A percentile compares a stretch with the other conserved stretches of the same genome.
Conservation (phyloP, 2,329 filamentous ascomycete species). For the Fusarium sp. region DNA sequence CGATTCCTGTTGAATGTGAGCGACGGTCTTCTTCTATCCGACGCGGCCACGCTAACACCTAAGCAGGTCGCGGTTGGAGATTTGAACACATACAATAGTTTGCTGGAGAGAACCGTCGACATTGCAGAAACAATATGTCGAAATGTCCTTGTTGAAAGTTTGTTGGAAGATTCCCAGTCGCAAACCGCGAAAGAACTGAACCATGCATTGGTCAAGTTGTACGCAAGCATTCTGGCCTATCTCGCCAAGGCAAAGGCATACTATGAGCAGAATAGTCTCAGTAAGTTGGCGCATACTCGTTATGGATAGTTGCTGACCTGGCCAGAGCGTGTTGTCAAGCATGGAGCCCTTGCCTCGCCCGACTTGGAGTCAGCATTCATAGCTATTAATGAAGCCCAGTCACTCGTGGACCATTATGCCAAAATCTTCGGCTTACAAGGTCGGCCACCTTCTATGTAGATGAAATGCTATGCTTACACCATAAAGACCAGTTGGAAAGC, state of each 20-base stretch:
- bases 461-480: not conserved
- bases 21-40: not conserved
- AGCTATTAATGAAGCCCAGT: not conserved
- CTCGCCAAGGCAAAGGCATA: not conserved
- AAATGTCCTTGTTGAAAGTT: not conserved
- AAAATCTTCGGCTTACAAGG: no score
- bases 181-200: not conserved
- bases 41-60: not conserved
- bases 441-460: not conserved
- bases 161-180: not conserved
- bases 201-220: not conserved
- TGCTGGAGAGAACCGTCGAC: not conserved
- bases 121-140: not conserved
- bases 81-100: not conserved
- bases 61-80: not conserved
- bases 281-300: not conserved
- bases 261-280: not conserved
- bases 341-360: not conserved
- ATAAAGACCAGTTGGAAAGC: not conserved
- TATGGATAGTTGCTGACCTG: not conserved
- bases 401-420: no score
- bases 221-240: not conserved
- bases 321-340: not conserved
- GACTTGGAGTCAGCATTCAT: not conserved
- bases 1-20: conserved; percentile 10